Evolutionary conservation across 192 early-diverging fungal species (phyloP), one percentile per base, ranked within the genome.

Genomic region (Powellomyces hirtus): DNA sequence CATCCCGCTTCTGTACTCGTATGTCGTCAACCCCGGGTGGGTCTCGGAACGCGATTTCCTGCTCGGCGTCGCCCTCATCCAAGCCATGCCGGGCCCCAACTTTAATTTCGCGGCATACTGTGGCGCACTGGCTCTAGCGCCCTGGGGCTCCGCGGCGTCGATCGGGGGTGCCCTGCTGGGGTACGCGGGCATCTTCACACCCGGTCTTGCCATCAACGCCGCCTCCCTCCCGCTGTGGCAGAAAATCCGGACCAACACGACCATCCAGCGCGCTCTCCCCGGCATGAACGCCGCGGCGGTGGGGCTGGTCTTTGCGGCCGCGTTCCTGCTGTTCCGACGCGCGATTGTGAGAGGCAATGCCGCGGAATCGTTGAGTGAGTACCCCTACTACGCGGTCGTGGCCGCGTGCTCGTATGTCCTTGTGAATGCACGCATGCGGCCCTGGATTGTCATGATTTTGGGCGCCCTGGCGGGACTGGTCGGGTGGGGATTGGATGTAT

Each of bases 71-170:
- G 88, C 88, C n/a, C 44, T 89, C 30, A 85, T 88, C 34, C 81
- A 88, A 51, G 74, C 75, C 4, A 8, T 66, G 27, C 71, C 71
- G 6, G 87, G 87, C 0, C 89, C 86, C 24, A 88, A 84, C 58
- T 90, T 89, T 74, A 90, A 90, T 46, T 83, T 90, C 55, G 81
- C 84, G 1, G 85, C 81, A 14, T 90, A 75, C 44, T 76, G 83
- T 50, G 89, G 89, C 1, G 86, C 84, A 0, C 73, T 89, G 0
- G 75, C 85, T 0, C 65, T 88, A 34, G 67, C 80, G 13, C 55
- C 64, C 31, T 70, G 67, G 4, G 67, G 68, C 14, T 38, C 66
- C 31, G 73, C 27, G 35, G 65, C 67, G 18, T 52, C 67, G 10
- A 52, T 86, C 40, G 60, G 62, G 5, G 86, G 87, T 5, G 83